Percentiles rank a stretch among this genome's conserved stretches.
phyloP scores from a whole-genome alignment of 148 eudicot genomes.

The Talinum fruticosum region DNA sequence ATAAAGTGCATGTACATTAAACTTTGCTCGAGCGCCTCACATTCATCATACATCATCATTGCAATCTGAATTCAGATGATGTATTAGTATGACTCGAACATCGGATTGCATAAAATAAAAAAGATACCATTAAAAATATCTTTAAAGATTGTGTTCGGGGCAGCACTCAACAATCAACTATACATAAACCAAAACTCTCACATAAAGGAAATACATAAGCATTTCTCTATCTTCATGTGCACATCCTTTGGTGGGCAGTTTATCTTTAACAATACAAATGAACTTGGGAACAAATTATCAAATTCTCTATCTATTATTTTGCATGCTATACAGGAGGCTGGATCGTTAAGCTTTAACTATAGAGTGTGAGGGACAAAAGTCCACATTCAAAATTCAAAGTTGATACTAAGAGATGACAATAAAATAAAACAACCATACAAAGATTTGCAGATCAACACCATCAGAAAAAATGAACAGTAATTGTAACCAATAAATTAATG shows the following conservation, averaged over 20 bases:
- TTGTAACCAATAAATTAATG: background rate
- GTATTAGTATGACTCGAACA: constrained; percentile 43
- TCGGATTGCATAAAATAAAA: constrained; percentile 18
- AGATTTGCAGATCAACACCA: background rate
- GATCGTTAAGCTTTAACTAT: background rate
- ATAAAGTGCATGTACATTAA: constrained; percentile 44
- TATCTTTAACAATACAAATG: too few species aligned
- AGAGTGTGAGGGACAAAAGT: background rate
- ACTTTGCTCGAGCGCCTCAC: constrained; percentile 49
- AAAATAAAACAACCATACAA: background rate
- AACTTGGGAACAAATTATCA: background rate
- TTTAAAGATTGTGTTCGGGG: background rate
- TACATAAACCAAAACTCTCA: background rate
- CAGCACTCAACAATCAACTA: background rate
- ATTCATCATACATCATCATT: constrained; percentile 73
- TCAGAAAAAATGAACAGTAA: background rate
- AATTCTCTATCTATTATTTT: background rate
- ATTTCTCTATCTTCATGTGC: constrained; percentile 1
- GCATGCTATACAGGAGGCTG: background rate
- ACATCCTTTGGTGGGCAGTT: too few species aligned
- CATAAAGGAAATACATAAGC: background rate
- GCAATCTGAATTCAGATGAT: constrained; percentile 69
- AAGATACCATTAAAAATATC: background rate
- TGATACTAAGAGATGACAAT: background rate
- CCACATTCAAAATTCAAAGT: background rate